Evolutionary conservation across 2,329 filamentous ascomycete genomes (phyloP).

Genomic region (Diaporthe ampelina): DNA sequence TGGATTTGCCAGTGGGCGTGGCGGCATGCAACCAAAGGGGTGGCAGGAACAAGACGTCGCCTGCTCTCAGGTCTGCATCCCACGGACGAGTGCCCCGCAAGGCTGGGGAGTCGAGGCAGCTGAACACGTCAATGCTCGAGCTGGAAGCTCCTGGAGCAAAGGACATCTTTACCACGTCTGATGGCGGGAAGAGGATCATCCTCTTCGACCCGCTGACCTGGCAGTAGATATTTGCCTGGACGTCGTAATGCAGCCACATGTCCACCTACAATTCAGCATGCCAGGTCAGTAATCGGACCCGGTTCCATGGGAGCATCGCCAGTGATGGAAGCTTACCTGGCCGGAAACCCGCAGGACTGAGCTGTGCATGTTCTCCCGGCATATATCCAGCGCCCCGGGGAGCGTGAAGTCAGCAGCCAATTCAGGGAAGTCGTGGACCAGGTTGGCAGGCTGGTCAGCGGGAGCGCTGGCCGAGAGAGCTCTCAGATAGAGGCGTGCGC

Average conservation of each 20-base stretch:
- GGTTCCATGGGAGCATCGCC: no score
- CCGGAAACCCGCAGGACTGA: conserved; percentile 86
- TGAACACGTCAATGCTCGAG: conserved; percentile 81
- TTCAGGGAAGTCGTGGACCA: conserved; percentile 78
- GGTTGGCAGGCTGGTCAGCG: conserved; percentile 76
- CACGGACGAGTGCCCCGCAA: conserved; percentile 71
- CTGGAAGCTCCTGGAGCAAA: conserved; percentile 85
- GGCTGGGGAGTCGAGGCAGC: conserved; percentile 55
- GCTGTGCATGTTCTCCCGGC: conserved; percentile 77
- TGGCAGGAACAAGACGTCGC: conserved; percentile 85
- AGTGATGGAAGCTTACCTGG: conserved; percentile 64
- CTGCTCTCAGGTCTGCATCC: conserved; percentile 75
- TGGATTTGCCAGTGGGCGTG: conserved; percentile 68
- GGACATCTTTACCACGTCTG: conserved; percentile 77
- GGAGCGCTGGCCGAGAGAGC: conserved; percentile 80
- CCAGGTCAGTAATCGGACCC: neutral
- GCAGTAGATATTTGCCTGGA: conserved; percentile 89
- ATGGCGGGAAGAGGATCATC: conserved; percentile 83
- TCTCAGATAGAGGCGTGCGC: conserved; percentile 81
- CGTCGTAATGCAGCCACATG: conserved; percentile 92
- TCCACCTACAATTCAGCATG: conserved; percentile 47
- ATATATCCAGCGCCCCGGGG: conserved; percentile 71
- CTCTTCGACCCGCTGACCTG: conserved; percentile 82
- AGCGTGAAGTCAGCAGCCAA: conserved; percentile 79
- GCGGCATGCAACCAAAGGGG: conserved; percentile 88